Base-by-base conservation (phyloP, 2,329 filamentous ascomycete genomes). In the Cryphonectria parasitica region DNA sequence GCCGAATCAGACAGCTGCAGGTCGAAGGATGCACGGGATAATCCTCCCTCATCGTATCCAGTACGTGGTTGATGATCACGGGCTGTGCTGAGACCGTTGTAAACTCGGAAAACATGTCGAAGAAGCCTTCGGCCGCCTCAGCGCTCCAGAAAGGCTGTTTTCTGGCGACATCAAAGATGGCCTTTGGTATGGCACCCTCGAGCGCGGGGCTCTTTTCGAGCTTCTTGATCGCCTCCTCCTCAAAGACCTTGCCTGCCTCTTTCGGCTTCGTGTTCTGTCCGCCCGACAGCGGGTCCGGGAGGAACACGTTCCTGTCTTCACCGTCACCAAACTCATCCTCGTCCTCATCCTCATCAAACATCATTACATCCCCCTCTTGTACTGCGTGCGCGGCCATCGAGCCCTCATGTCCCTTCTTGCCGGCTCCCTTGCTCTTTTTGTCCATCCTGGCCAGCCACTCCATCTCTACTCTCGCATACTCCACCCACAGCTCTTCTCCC, bases 401-500 rank as follows among this genome's bases (percentile, higher is more conserved):
- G 19, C 49, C 78, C 34, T 81, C 79, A 2, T 79, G 79, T 11
- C 79, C 80, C 68, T 82, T 82, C 61, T 80, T 81, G 7, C 80
- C 81, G 75, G 86, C 86, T 80, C 91, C 90, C 78, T 94, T 89
- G 80, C 91, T 90, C 79, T 94, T 89, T 72, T 89, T 89, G 71
- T 92, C 90, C 77, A 98, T 89, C 82, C 92, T 94, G 66, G 88
- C 89, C 69, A 98, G 85, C 85, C 97, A 98, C 73, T 96, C 91
- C 89, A 97, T 94, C 84, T 99, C 96, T 77, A 95, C 87, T 77
- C 92, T 91, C 11, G 92, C 92, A 78, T 98, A 98, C 81, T 97
- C 93, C 45, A 97, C 79, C 94, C 95, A 99, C 66, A 99, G 80
- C 25, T 85, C 84, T 73, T 86, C 89, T 63, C 92, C 91, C 64